Conservation (phyloP, 768 basidiomycete species). For the Boletus huronensis region DNA sequence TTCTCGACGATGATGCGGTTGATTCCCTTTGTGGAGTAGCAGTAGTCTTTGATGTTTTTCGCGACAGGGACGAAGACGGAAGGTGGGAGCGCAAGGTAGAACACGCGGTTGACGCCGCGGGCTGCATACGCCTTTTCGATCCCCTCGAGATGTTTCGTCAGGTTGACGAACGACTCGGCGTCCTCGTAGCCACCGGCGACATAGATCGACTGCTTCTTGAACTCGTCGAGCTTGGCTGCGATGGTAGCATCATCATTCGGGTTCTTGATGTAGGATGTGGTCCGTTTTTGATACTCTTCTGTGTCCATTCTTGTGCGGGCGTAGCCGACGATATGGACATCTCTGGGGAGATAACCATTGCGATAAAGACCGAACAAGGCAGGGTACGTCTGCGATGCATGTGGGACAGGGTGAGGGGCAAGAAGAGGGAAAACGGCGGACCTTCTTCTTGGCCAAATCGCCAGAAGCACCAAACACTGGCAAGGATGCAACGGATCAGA, state of each 20-base stretch:
- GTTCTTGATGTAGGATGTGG: conserved; percentile 82
- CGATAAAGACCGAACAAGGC: conserved; percentile 89
- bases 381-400: conserved; percentile 73
- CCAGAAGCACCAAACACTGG: conserved; percentile 93
- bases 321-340: conserved; percentile 91
- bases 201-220: conserved; percentile 80
- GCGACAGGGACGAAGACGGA: conserved; percentile 92
- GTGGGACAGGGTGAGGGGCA: conserved; percentile 39
- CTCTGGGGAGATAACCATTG: conserved; percentile 75
- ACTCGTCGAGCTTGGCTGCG: conserved; percentile 67
- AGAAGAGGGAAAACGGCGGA: conserved; percentile 22
- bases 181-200: conserved; percentile 89
- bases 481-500: conserved; percentile 8
- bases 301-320: conserved; percentile 93
- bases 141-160: conserved; percentile 72
- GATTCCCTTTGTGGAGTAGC: conserved; percentile 67
- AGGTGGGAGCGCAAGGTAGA: conserved; percentile 98
- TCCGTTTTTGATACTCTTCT: conserved; percentile 80
- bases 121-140: conserved; percentile 71
- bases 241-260: conserved; percentile 57
- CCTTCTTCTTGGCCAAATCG: conserved; percentile 99
- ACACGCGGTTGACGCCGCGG: conserved; percentile 75
- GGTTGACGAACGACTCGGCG: conserved; percentile 67
- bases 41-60: conserved; percentile 74
- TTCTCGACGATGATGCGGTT: conserved; percentile 98